These are phyloP conservation scores for Aspergillus amoenus DNA, from an alignment of 2,329 filamentous ascomycete species.

Conservation along the genomic window DNA sequence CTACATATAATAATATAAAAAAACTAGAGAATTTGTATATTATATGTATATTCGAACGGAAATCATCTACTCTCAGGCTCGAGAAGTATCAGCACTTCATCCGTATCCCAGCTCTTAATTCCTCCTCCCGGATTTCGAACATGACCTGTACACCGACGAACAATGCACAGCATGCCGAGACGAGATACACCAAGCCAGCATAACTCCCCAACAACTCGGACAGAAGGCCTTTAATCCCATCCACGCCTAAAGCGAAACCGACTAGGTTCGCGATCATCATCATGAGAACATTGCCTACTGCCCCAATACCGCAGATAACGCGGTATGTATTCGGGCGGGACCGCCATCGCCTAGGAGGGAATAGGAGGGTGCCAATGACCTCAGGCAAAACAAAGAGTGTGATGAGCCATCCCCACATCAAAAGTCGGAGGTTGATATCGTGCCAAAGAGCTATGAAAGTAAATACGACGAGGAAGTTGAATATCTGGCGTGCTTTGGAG, in stretches of 20 bases:
- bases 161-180: slow-evolving; percentile 67
- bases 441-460: slow-evolving; percentile 98
- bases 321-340: slow-evolving; percentile 70
- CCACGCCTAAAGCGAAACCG: slow-evolving; percentile 88
- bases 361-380: slow-evolving; percentile 67
- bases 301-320: slow-evolving; percentile 75
- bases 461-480: slow-evolving; percentile 82
- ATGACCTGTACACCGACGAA: slow-evolving; percentile 90
- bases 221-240: slow-evolving; percentile 77
- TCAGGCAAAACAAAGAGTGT: slow-evolving; percentile 93
- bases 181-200: slow-evolving; percentile 73
- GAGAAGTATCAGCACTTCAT: slow-evolving; percentile 67
- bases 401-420: slow-evolving; percentile 97
- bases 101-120: slow-evolving; percentile 76
- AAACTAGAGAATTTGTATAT: not conserved
- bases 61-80: not conserved
- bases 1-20: not conserved
- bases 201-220: slow-evolving; percentile 73
- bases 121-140: slow-evolving; percentile 89
- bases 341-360: slow-evolving; percentile 73
- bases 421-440: slow-evolving; percentile 84
- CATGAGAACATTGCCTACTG: slow-evolving; percentile 82
- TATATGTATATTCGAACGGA: not conserved
- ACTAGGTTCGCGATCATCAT: slow-evolving; percentile 96
- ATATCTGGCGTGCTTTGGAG: slow-evolving; percentile 58